These are phyloP conservation scores for Xylaria cubensis DNA, from an alignment of 495 filamentous ascomycete genomes.

Conservation along the genomic window DNA sequence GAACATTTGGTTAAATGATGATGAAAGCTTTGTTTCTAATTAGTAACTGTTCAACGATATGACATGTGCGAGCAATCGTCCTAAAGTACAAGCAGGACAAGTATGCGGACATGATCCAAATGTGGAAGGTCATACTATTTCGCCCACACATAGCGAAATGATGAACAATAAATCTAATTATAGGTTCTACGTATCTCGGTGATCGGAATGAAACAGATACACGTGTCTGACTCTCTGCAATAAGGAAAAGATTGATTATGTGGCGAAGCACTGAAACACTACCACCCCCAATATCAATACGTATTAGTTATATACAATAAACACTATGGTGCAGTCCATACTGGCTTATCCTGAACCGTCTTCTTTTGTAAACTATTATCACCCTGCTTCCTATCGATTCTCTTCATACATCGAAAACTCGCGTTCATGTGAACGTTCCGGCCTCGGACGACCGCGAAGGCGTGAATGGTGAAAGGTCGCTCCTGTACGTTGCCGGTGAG, in stretches of 20 bases:
- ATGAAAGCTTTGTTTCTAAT: neutral
- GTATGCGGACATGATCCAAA: neutral
- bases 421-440: slow-evolving; percentile 3
- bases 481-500: slow-evolving; percentile 10
- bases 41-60: neutral
- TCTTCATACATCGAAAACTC: neutral
- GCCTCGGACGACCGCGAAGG: slow-evolving; percentile 13
- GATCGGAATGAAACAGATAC: neutral
- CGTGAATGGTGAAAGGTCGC: slow-evolving; percentile 8
- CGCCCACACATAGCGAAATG: neutral
- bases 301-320: slow-evolving; percentile 16
- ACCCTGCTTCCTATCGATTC: neutral
- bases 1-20: neutral
- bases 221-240: neutral
- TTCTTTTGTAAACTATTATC: neutral
- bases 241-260: neutral
- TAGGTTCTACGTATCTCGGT: neutral
- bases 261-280: neutral
- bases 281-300: neutral
- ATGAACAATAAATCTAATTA: slow-evolving; percentile 7
- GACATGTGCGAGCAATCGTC: neutral
- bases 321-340: neutral
- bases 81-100: neutral
- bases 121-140: slow-evolving; percentile 7
- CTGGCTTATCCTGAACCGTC: neutral